These are phyloP conservation scores for Leishmania gerbilli DNA, from an alignment of 208 protist species.

Conservation along the genomic window DNA sequence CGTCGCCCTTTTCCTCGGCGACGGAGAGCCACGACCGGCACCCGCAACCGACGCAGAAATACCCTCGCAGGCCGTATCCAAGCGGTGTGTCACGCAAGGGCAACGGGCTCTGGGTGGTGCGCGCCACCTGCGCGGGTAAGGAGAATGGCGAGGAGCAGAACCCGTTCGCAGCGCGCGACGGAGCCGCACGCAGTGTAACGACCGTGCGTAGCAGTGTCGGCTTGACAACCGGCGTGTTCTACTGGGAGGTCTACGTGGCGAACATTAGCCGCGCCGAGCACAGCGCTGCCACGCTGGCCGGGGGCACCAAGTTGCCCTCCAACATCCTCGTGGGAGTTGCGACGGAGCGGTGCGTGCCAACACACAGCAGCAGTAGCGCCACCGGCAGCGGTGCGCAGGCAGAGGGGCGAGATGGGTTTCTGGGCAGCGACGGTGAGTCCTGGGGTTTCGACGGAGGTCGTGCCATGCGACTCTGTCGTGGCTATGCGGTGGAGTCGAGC, in stretches of 20 bases:
- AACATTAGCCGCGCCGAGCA: slow-evolving; percentile 40
- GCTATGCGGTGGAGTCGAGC: slow-evolving; percentile 63
- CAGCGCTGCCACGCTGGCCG: background rate
- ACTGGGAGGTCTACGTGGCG: slow-evolving; percentile 87
- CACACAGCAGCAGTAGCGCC: background rate
- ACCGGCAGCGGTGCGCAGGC: background rate
- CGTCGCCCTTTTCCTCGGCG: background rate
- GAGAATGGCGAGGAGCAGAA: slow-evolving; percentile 4
- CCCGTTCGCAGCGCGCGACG: slow-evolving; percentile 21
- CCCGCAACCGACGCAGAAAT: background rate
- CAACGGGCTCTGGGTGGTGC: slow-evolving; percentile 35
- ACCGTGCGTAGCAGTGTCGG: slow-evolving; percentile 73
- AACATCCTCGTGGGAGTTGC: slow-evolving; percentile 63
- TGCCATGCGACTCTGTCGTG: slow-evolving; percentile 59
- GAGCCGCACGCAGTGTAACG: slow-evolving; percentile 32
- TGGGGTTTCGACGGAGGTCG: slow-evolving; percentile 80
- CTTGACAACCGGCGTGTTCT: slow-evolving; percentile 76
- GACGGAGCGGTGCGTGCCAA: slow-evolving; percentile 38
- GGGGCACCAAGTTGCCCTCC: slow-evolving; percentile 12
- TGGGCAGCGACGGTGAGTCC: slow-evolving; percentile 75
- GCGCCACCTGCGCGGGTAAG: slow-evolving; percentile 20
- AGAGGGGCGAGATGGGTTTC: slow-evolving; percentile 22
- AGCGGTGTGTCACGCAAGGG: slow-evolving; percentile 26
- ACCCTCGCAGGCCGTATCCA: background rate
- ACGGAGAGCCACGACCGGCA: background rate